Percentiles rank a stretch among this genome's conserved stretches.
Conservation (phyloP, 345 rosid genomes). For the Eucalyptus albens region DNA sequence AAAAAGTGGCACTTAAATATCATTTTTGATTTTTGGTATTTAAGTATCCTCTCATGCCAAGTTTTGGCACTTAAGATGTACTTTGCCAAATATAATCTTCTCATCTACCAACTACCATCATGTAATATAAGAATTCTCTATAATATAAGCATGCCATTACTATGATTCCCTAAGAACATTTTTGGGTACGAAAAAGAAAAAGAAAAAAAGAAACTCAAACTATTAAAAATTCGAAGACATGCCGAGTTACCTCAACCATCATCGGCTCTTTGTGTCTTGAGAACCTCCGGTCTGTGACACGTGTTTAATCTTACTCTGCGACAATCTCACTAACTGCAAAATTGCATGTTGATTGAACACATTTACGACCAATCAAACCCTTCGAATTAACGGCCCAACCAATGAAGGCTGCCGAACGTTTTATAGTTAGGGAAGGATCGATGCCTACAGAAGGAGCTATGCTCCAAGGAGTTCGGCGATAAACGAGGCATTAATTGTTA, state of each 20-base stretch:
- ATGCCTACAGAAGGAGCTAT: neutral
- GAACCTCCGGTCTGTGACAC: neutral
- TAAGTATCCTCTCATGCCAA: fast-evolving
- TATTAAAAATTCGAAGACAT: neutral
- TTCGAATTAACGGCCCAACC: neutral
- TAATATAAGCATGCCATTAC: too few species aligned
- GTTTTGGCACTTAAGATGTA: fast-evolving
- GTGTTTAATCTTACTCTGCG: neutral
- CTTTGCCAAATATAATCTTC: neutral
- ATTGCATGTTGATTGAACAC: neutral
- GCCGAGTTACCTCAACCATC: neutral
- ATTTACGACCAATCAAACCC: neutral
- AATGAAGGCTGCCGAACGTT: neutral
- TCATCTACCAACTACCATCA: neutral
- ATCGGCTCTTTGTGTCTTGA: neutral
- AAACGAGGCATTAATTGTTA: neutral
- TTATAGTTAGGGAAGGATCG: neutral
- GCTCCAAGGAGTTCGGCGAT: neutral
- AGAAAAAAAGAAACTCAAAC: neutral
- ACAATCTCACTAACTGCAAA: neutral
- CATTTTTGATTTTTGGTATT: too few species aligned
- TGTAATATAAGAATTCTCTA: too few species aligned
- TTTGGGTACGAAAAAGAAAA: neutral
- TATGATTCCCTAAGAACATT: neutral
- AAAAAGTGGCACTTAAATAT: too few species aligned